Base-by-base conservation (phyloP, 129 eudicot genomes). In the Smallanthus sonchifolius region DNA sequence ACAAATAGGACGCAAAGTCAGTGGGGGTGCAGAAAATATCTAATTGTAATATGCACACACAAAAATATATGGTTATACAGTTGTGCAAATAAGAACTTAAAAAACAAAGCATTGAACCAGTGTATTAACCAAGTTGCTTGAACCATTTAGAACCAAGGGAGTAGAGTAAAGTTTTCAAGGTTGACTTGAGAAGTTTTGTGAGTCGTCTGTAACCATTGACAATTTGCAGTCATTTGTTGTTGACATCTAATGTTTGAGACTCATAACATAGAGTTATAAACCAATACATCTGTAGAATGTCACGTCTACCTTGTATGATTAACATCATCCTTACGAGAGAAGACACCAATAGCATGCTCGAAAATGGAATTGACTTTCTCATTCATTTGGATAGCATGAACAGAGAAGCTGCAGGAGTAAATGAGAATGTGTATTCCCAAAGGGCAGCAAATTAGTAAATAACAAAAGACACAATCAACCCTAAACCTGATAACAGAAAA, bases 341-440 rank as follows among this genome's bases (percentile, higher is more conserved):
- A 64, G 67, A 92, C 96, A 74, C 82, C 86, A 77, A 89, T 89
- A 42, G 95, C 98, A 68, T 75, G 96, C 86, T 92, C 98, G 66
- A 92, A 87, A 28, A 89, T 69, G 64, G 90, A 82, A 75, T 95
- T 90, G 62, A 92, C 96, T 69, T 89, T 92, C 80, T 92, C 95
- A 38, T 86, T 85, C 98, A 87, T 89, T 82, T 87, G 90, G 75
- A 92, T 90, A 62, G 98, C 96, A 75, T 92, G 98, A 73, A 92
- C 98, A 65, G 98, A 92, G 64, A 89, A 92, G 81, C 98, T 92
- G 84, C 86, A 89, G 8, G 61, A 64, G 75, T 49, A 73, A 64
- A 45, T 45, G 20, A 38, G 1, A 20, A 24, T 43, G 44, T 59
- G 60, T 73, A 72, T 68, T 37, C 44, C 45, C 56, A 81, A 44